Evolutionary conservation across 495 filamentous ascomycete species (phyloP).

Genomic region (Corynascus novoguineensis): DNA sequence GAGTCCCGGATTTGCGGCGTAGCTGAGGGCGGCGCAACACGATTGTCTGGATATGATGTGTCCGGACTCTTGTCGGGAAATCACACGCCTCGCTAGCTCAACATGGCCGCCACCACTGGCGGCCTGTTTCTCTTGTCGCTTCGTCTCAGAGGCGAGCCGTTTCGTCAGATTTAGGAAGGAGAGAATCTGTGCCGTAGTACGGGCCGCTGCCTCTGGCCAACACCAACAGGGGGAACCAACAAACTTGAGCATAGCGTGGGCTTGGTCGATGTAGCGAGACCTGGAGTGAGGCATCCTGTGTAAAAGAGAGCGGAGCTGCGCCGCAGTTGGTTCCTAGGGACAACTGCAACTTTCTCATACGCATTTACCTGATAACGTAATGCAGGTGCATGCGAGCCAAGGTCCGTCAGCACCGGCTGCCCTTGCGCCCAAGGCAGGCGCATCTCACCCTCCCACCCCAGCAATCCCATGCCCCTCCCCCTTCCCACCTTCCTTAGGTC

Average conservation of each 20-base stretch:
- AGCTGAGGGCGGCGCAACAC: slow-evolving; percentile 8
- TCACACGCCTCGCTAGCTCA: too few relatives aligned
- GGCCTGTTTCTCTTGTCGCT: background rate
- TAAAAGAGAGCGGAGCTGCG: slow-evolving; percentile 6
- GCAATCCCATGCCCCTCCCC: slow-evolving; percentile 6
- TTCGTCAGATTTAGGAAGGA: slow-evolving; percentile 11
- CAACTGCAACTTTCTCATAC: background rate
- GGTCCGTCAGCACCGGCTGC: slow-evolving; percentile 6
- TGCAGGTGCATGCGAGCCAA: slow-evolving; percentile 12
- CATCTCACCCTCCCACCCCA: background rate
- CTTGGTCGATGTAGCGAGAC: background rate
- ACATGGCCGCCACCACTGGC: background rate
- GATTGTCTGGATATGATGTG: background rate
- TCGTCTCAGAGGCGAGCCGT: slow-evolving; percentile 1
- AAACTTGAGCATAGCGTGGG: too few relatives aligned
- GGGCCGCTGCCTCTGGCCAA: slow-evolving; percentile 14
- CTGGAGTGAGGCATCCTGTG: slow-evolving; percentile 2
- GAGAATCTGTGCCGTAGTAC: background rate
- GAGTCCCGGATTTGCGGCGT: background rate
- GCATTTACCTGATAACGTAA: slow-evolving; percentile 11
- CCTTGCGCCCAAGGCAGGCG: slow-evolving; percentile 10
- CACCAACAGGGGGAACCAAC: background rate
- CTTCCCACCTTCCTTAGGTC: slow-evolving; percentile 6
- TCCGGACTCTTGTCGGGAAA: slow-evolving; percentile 1
- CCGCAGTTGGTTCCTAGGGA: slow-evolving; percentile 10